phyloP scores from a whole-genome alignment of 495 filamentous ascomycete species.

The Penicillium angulare region DNA sequence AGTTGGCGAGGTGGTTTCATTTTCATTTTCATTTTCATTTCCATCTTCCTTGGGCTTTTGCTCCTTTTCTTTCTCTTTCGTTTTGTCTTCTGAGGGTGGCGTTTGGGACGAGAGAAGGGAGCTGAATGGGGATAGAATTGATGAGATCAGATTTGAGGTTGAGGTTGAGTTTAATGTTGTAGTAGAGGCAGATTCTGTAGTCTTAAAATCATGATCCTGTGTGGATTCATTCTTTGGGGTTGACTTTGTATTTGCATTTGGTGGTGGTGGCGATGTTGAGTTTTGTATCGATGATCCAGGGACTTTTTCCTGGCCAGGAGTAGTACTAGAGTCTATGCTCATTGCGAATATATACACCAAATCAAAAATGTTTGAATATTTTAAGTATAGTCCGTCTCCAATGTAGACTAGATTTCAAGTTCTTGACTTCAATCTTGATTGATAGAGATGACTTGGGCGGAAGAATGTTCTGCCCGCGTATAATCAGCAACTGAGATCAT shows the following conservation, averaged over 20 bases:
- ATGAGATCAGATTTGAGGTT: not conserved
- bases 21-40: no score
- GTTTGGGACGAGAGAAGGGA: not conserved
- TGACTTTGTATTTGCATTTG: not conserved
- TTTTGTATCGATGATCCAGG: no score
- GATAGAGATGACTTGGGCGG: not conserved
- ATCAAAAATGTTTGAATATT: not conserved
- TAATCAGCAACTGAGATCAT: no score
- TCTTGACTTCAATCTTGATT: not conserved
- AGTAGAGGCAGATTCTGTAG: no score
- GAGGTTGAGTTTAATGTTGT: not conserved
- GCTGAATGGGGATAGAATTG: not conserved
- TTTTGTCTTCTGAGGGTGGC: not conserved
- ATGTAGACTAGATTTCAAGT: not conserved
- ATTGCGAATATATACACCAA: not conserved
- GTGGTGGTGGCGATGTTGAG: not conserved
- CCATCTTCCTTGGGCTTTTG: no score
- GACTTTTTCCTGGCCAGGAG: no score
- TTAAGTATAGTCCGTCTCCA: not conserved
- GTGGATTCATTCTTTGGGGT: no score
- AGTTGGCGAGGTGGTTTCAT: conserved; percentile 8
- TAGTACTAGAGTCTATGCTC: not conserved
- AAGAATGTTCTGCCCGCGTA: not conserved
- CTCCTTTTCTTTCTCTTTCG: not conserved
- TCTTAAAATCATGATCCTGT: no score